Evolutionary conservation across 768 basidiomycete species (phyloP).

Genomic region (Rubroboletus satanas): DNA sequence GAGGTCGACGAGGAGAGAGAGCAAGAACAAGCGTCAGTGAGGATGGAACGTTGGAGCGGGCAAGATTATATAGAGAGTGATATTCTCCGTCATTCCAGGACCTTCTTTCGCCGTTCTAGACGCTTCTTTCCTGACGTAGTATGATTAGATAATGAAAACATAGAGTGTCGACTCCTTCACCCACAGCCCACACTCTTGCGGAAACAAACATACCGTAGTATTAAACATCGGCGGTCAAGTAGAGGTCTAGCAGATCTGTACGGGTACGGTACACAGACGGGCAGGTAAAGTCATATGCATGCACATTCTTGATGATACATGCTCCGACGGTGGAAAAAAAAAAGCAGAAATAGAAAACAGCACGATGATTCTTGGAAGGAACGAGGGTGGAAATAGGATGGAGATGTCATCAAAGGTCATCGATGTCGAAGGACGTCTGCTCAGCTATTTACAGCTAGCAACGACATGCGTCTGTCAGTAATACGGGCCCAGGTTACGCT

Average conservation of each 20-base stretch:
- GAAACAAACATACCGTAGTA: background rate
- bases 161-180: no score
- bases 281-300: slow-evolving; percentile 25
- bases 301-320: slow-evolving; percentile 25
- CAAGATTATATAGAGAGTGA: slow-evolving; percentile 29
- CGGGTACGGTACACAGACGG: slow-evolving; percentile 22
- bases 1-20: slow-evolving; percentile 6
- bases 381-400: slow-evolving; percentile 18
- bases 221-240: slow-evolving; percentile 13
- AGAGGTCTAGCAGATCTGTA: slow-evolving; percentile 27
- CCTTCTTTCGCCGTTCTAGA: slow-evolving; percentile 33
- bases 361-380: slow-evolving; percentile 13
- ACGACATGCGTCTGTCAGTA: slow-evolving; percentile 17
- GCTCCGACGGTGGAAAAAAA: slow-evolving; percentile 16
- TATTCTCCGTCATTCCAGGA: slow-evolving; percentile 33
- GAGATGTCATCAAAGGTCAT: slow-evolving; percentile 30
- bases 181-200: no score
- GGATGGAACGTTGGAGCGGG: background rate
- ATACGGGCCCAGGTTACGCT: slow-evolving; percentile 15
- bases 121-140: slow-evolving; percentile 30
- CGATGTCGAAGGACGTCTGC: slow-evolving; percentile 15
- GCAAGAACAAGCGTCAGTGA: slow-evolving; percentile 11
- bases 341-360: slow-evolving; percentile 11
- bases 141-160: slow-evolving; percentile 32
- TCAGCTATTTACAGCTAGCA: slow-evolving; percentile 25